Percentiles rank a stretch among this genome's conserved stretches.
phyloP scores from a whole-genome alignment of 1,284 basidiomycete genomes.

The Sporisorium scitamineum region DNA sequence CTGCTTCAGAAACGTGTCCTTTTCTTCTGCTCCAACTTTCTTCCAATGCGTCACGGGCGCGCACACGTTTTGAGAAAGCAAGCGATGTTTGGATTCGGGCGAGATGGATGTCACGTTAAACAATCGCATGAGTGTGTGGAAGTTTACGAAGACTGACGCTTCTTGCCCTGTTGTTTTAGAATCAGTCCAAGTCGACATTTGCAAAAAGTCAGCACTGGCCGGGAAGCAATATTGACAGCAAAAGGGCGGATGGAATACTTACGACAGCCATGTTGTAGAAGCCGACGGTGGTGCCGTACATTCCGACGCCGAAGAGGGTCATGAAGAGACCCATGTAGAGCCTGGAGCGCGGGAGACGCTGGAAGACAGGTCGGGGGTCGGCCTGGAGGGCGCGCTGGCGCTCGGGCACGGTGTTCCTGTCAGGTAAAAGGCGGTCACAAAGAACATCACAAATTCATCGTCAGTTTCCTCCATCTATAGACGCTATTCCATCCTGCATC shows the following conservation, averaged over 20 bases:
- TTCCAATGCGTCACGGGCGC: neutral
- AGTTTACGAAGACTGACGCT: slow-evolving; percentile 31
- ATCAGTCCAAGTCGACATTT: neutral
- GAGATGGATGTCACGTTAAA: neutral
- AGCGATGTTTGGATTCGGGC: neutral
- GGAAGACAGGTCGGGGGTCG: slow-evolving; percentile 62
- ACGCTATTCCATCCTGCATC: neutral
- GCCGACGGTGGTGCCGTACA: slow-evolving; percentile 60
- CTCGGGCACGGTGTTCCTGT: slow-evolving; percentile 60
- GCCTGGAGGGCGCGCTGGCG: slow-evolving; percentile 65
- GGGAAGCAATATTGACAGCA: neutral
- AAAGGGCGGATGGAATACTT: slow-evolving; percentile 9
- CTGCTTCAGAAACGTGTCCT: neutral
- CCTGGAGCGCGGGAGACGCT: slow-evolving; percentile 60
- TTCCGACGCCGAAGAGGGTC: slow-evolving; percentile 63
- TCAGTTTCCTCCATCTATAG: slow-evolving; percentile 3
- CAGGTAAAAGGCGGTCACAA: neutral
- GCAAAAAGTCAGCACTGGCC: neutral
- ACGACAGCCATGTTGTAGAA: slow-evolving; percentile 65
- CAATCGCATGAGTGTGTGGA: neutral
- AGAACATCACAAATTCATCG: neutral
- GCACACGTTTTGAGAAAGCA: neutral
- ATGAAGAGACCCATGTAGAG: slow-evolving; percentile 65
- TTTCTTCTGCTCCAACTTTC: neutral
- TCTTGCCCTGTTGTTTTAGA: slow-evolving; percentile 50